Evolutionary conservation across 169 alveolate species (phyloP), one percentile per base, ranked within the genome.

Genomic region (Plasmodium cynomolgi): DNA sequence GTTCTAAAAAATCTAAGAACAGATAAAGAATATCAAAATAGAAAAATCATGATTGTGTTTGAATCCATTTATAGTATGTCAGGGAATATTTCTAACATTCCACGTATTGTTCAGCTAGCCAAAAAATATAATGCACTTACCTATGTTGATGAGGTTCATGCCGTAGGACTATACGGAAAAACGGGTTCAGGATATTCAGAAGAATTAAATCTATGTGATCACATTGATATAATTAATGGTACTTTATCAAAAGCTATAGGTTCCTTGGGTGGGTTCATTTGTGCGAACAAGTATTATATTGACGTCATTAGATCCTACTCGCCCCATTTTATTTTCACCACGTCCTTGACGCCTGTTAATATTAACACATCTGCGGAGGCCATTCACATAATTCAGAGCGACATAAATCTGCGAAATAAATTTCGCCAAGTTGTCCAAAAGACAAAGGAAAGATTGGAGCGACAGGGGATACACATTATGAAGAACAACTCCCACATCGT

Each of bases 211-310:
- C n/a, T 93, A 13, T 92, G 86, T 31, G 93, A 95, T 77, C 83
- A 96, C 15, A 84, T 96, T 37, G 98, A 96, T 75, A 94, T 98
- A 79, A 95, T 98, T 81, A 96, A 98, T 58, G 99, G 99, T 58
- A 98, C 99, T 34, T 95, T 98, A 47, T 98, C 98, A 34, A 98
- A 98, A 95, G 98, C 98, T 11, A 91, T 97, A 58, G 99, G 99
- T 23, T 97, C 97, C 26, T 97, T 95, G 92, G 99, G 99, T 26
- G 99, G 99, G 2, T 98, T 97, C 92, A 93, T 98, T n/a, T 97
- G 98, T 50, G 99, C 97, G 6, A 91, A 82, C 58, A 91, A 81
- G 56, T 91, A 81, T 72, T 83, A n/a, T 58, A 93, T 77, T 50
- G 99, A 97, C 91, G 96, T 97, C 77, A 96, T 97, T 75, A 96